Evolutionary conservation across 495 filamentous ascomycete species (phyloP), one percentile per base, ranked within the genome.

Genomic region (Neurospora terricola): DNA sequence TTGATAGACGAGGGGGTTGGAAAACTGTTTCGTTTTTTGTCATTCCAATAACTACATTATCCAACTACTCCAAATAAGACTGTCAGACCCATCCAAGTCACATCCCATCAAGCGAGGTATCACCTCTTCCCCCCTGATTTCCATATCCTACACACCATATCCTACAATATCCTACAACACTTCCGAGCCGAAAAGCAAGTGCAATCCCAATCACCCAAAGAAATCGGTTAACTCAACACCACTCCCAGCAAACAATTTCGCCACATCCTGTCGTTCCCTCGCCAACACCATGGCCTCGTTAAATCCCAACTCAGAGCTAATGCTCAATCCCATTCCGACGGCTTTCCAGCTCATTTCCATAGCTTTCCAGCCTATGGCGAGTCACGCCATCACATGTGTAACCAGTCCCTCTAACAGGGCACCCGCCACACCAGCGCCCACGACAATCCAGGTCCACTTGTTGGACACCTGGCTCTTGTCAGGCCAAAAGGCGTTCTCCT

Each of bases 401-500:
- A 80, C 45, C 9, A 70, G 48, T 7, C 72, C 74, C 45, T 84
- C 80, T 3, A 80, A 16, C 14, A 78, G 54, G 0, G 78, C 80
- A 27, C 79, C 80, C 0, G 75, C 80, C 36, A 81, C 80, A 6
- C 87, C 87, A 40, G 78, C 79, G 0, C 83, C 86, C 1, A 84
- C 73, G 3, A 89, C 81, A 54, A 81, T 81, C 84, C 87, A 87
- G 18, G 83, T 73, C 88, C 87, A 90, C 70, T 84, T 84, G 68
- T 87, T 90, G 40, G 74, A 72, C 11, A 88, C 14, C 75, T 88
- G 85, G 37, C 73, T 70, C 3, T 81, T 42, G n/a, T 77, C 77
- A 2, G 87, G 87, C 88, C 87, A 90, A 78, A 90, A 86, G 42
- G 84, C 83, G 72, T 90, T 90, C 75, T 86, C 86, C 77, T 87